Evolutionary conservation across 164 flowering plant genomes (phyloP).

Genomic region (Chimonanthus salicifolius): DNA sequence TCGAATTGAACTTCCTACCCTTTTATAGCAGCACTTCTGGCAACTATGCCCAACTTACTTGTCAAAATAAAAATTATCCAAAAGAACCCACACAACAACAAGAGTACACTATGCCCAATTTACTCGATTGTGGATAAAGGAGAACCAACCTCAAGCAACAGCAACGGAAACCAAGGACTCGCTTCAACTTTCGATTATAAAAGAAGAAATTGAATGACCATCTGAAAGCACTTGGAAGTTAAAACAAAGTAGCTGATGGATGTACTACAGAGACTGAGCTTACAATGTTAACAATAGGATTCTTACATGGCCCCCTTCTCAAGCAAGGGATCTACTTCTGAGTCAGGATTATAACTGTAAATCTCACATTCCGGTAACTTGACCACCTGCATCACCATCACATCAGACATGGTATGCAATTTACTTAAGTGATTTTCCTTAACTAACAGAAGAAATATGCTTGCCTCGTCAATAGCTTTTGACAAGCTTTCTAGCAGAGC

Average conservation of each 20-base stretch:
- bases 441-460: background rate
- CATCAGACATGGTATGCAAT: slow-evolving; percentile 9
- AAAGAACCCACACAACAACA: too few species aligned
- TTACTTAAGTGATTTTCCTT: background rate
- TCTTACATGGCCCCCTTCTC: slow-evolving; percentile 88
- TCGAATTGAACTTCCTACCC: background rate
- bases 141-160: slow-evolving; percentile 70
- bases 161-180: slow-evolving; percentile 82
- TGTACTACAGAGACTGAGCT: background rate
- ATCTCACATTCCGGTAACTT: slow-evolving; percentile 82
- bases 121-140: background rate
- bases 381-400: slow-evolving; percentile 58
- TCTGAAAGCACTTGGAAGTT: slow-evolving; percentile 38
- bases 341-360: slow-evolving; percentile 73
- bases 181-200: slow-evolving; percentile 79
- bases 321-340: slow-evolving; percentile 76
- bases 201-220: slow-evolving; percentile 95
- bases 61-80: too few species aligned
- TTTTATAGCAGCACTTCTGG: background rate
- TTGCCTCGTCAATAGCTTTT: slow-evolving; percentile 88
- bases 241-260: background rate
- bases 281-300: background rate
- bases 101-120: too few species aligned
- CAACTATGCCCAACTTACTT: too few species aligned
- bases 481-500: slow-evolving; percentile 55